Evolutionary conservation across 192 early-diverging fungal genomes (phyloP), one percentile per base, ranked within the genome.

Genomic region (Coemansia aciculifera): DNA sequence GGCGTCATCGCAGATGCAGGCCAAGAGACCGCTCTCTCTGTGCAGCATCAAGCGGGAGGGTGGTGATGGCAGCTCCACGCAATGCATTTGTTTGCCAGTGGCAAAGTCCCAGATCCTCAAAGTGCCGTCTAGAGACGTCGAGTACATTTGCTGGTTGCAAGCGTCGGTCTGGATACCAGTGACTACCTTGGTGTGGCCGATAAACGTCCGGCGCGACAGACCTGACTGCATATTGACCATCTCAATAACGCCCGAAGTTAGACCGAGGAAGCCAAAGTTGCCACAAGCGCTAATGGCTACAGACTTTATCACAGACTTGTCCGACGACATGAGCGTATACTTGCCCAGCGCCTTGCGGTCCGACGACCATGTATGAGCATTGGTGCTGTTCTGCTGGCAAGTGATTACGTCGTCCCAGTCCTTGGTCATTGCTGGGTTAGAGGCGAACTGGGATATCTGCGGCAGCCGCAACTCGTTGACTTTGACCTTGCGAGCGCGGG

Each of bases 151-250:
- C 63, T 83, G 86, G 81, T 92, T 95, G 65, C 89, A 77, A 44
- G 84, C 71, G 70, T 95, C 95, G 29, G 86, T 85, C 64, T 85
- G 89, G 17, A 99, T 73, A 9, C 92, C 94, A 5, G 91, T 91
- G 39, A 98, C 83, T 3, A 90, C 74, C 67, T 94, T 97, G 15
- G 78, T 83, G 70, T 99, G 96, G 5, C 83, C 86, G 6, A 64
- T 69, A 72, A 93, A 97, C 36, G 88, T 82, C 59, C 87, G 89
- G 37, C 93, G 88, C 36, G 86, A 78, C 42, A 89, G 54, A 8
- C 96, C 96, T 24, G 95, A 97, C 67, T 99, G 98, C 89, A 99
- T 89, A 84, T 96, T 98, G 87, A 87, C 94, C 89, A 93, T 90
- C 54, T 95, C 94, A 42, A 98, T 85, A 11, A 68, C 63, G 54